Evolutionary conservation across 305 asterid genomes (phyloP).

Genomic region (Solanum hybrid): DNA sequence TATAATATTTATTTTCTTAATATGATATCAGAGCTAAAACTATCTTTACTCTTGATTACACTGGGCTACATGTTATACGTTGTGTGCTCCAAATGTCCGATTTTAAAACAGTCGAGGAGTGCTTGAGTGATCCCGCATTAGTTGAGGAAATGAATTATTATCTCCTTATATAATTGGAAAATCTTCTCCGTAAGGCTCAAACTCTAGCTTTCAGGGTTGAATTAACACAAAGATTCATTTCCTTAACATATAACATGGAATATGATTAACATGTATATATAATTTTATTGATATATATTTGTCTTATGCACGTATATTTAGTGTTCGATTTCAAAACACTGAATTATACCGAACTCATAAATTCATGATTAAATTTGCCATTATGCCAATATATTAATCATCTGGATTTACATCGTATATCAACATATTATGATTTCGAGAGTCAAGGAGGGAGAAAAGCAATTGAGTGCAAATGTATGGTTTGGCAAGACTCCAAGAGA

Average conservation of each 20-base stretch:
- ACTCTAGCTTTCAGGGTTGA: too few relatives aligned
- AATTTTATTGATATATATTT: too few relatives aligned
- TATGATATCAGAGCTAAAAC: not conserved
- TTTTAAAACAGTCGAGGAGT: not conserved
- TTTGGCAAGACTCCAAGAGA: not conserved
- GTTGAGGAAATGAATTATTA: not conserved
- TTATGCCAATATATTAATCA: not conserved
- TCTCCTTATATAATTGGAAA: not conserved
- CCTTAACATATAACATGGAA: not conserved
- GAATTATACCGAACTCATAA: rapidly evolving
- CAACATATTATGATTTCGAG: not conserved
- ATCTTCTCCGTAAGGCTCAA: not conserved
- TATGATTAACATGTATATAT: too few relatives aligned
- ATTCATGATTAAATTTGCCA: not conserved
- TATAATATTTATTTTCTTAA: not conserved
- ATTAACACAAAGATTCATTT: too few relatives aligned
- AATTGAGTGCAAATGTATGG: not conserved
- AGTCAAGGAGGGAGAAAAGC: not conserved
- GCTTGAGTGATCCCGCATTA: too few relatives aligned
- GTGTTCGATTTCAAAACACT: too few relatives aligned
- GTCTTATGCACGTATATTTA: too few relatives aligned
- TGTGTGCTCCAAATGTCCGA: not conserved
- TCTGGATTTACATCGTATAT: not conserved
- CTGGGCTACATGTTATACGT: not conserved
- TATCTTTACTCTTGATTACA: not conserved